phyloP scores from a whole-genome alignment of 2,329 filamentous ascomycete genomes.

The Chaetomium globosum region DNA sequence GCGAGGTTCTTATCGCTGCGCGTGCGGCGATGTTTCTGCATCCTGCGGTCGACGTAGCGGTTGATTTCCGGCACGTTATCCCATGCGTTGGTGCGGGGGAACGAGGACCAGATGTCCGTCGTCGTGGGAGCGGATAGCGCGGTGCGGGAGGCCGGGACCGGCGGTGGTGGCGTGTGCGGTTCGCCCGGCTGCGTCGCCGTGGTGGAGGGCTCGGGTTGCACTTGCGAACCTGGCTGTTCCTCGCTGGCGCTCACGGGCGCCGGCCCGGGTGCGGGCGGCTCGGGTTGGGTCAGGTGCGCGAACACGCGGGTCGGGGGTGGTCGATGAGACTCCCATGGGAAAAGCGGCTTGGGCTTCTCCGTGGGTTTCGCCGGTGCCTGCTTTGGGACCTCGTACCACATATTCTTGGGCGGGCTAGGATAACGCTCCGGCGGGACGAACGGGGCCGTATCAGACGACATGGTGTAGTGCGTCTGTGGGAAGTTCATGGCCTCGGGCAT shows the following conservation, averaged over 20 bases:
- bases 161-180: conserved; percentile 49
- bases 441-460: conserved; percentile 73
- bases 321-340: conserved; percentile 82
- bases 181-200: conserved; percentile 46
- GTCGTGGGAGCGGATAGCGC: conserved; percentile 43
- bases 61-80: conserved; percentile 88
- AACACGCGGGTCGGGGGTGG: conserved; percentile 68
- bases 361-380: conserved; percentile 57
- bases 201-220: conserved; percentile 36
- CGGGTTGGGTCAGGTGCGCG: conserved; percentile 52
- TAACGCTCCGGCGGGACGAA: conserved; percentile 78
- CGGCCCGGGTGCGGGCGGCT: conserved; percentile 36
- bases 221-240: conserved; percentile 27
- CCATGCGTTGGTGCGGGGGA: conserved; percentile 84
- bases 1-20: conserved; percentile 39
- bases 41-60: conserved; percentile 72
- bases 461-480: conserved; percentile 75
- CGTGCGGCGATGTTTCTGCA: conserved; percentile 62
- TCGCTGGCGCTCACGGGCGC: conserved; percentile 27
- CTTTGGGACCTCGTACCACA: conserved; percentile 84
- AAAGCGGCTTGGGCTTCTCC: conserved; percentile 68
- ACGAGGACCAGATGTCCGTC: conserved; percentile 70
- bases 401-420: conserved; percentile 79
- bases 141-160: conserved; percentile 51
- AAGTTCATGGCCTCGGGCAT: conserved; percentile 85